A percentile compares a stretch with the other conserved stretches of the same genome.
phyloP scores from a whole-genome alignment of 129 eudicot species.

The Helianthus tuberosus region DNA sequence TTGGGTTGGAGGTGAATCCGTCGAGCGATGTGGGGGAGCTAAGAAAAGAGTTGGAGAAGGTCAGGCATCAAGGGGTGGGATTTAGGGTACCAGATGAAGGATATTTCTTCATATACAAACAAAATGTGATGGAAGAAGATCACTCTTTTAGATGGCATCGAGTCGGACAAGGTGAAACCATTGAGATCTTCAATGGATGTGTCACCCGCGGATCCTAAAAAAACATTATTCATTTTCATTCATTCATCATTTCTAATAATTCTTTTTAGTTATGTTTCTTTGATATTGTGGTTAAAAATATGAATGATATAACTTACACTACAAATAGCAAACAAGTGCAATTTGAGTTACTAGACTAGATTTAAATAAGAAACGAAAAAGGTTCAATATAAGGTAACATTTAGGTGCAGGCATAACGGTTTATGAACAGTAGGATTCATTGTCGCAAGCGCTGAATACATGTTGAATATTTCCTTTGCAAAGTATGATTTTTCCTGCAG shows the following conservation, averaged over 20 bases:
- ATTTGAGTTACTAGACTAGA: neutral
- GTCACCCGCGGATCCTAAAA: constrained; percentile 59
- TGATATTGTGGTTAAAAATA: neutral
- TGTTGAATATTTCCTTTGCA: constrained; percentile 70
- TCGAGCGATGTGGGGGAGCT: constrained; percentile 51
- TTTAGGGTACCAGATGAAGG: constrained; percentile 61
- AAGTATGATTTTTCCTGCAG: constrained; percentile 92
- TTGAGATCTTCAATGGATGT: constrained; percentile 75
- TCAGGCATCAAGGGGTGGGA: constrained; percentile 30
- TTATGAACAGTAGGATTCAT: constrained; percentile 62
- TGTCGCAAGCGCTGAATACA: constrained; percentile 70
- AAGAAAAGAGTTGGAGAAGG: constrained; percentile 56
- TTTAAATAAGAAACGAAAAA: neutral
- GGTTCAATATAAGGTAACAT: neutral
- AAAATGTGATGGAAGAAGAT: constrained; percentile 78
- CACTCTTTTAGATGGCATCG: constrained; percentile 73
- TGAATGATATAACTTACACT: neutral
- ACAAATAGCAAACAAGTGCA: neutral
- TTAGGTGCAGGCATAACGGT: constrained; percentile 22
- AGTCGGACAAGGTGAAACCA: constrained; percentile 62
- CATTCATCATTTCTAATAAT: constrained; percentile 1
- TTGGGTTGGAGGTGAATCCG: constrained; percentile 57
- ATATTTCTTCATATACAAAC: constrained; percentile 73
- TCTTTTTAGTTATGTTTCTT: neutral
- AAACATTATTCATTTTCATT: neutral